Evolutionary conservation across 345 rosid genomes (phyloP), one percentile per base, ranked within the genome.

Genomic region (Cochlearia excelsa): DNA sequence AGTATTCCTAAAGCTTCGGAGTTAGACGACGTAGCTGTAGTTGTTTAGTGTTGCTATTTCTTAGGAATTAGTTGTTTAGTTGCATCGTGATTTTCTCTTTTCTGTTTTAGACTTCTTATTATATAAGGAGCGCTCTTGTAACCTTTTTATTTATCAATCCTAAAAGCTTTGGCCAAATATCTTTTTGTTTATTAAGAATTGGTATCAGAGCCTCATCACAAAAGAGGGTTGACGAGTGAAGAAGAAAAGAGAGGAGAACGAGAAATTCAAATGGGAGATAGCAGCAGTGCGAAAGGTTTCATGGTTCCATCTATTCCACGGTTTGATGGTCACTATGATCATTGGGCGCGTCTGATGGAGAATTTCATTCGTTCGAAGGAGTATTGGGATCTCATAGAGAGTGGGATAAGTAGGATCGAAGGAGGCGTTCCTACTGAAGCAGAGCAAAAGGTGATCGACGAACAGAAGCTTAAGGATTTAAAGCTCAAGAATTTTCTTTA

Each of bases 321-420:
- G 43, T 39, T 39, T 8, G 43, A 39, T 39, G 43, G 10, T 39
- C 43, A 39, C n/a, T 39, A 39, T 8, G 43, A 39, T 39, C 10
- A 39, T 39, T 39, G 43, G 43, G n/a, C 43, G n/a, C 43, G 43
- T 7, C n/a, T 39, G 43, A 39, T 39, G 43, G 43, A 39, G 43
- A 39, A 39, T 39, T 39, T 39, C n/a, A 39, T 39, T 39, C 43
- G 43, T 39, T 39, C n/a, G 1, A 39, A 39, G n/a, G 43, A 39
- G 43, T 39, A 39, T 39, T 39, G 43, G n/a, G 43, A 39, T 39
- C 43, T 39, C 43, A 39, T 39, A 39, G 43, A 39, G 43, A 39
- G 9, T 48, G 33, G 51, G 51, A 46, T 46, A 26, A 46, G 10
- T 26, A 46, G 9, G 29, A 1, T 7, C 16, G 49, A 46, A 46